Evolutionary conservation across 805 yeast species (phyloP).

Genomic region (Ogataea pini): DNA sequence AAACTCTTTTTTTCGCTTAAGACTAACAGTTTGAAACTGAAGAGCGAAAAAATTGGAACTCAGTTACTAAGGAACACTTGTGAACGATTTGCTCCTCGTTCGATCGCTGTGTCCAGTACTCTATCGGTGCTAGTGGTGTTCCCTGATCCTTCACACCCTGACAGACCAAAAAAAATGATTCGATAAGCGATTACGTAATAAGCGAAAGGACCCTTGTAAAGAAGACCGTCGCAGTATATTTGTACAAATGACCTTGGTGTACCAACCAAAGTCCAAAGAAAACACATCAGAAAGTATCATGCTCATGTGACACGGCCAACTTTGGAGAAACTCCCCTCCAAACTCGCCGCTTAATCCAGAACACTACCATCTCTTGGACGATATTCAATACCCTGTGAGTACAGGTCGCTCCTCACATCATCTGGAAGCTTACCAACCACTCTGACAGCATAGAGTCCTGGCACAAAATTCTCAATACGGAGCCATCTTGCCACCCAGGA

Average conservation of each 20-base stretch:
- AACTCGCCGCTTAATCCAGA: slow-evolving; percentile 28
- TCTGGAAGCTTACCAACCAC: slow-evolving; percentile 90
- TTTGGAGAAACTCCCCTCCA: too few species aligned
- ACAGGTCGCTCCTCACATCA: slow-evolving; percentile 73
- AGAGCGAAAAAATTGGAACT: too few species aligned
- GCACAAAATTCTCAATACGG: slow-evolving; percentile 81
- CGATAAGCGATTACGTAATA: slow-evolving; percentile 1
- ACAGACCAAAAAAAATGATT: not conserved
- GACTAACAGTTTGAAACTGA: too few species aligned
- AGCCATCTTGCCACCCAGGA: slow-evolving; percentile 98
- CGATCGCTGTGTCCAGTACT: too few species aligned
- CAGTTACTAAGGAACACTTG: too few species aligned
- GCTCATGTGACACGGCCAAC: too few species aligned
- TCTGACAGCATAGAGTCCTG: slow-evolving; percentile 92
- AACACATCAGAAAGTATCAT: not conserved
- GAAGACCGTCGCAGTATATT: slow-evolving; percentile 1
- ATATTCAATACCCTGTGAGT: slow-evolving; percentile 74
- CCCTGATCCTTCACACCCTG: too few species aligned
- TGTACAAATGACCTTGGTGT: not conserved
- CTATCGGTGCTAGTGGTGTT: too few species aligned
- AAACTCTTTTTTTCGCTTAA: too few species aligned
- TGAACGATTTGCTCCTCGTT: too few species aligned
- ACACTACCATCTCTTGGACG: slow-evolving; percentile 94
- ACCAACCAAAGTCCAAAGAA: not conserved
- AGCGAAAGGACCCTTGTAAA: not conserved